Percentiles rank a stretch among this genome's conserved stretches.
These are phyloP conservation scores for Yamadazyma atlantica DNA, from an alignment of 1,139 yeast genomes.

Conservation along the genomic window DNA sequence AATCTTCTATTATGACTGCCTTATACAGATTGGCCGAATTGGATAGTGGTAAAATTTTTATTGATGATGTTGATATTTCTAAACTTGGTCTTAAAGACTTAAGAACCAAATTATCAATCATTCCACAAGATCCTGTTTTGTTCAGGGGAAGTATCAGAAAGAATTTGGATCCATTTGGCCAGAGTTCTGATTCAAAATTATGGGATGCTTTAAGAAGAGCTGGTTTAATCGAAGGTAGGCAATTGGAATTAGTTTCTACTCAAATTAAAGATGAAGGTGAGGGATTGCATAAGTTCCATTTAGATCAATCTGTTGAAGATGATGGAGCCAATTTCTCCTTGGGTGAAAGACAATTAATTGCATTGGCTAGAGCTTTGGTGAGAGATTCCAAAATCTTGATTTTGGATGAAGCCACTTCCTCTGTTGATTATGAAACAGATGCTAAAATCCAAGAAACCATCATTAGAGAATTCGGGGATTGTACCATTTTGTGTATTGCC, in stretches of 20 bases:
- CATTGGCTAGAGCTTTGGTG: conserved; percentile 43
- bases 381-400: conserved; percentile 37
- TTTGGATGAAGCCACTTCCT: conserved; percentile 44
- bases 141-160: conserved; percentile 66
- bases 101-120: conserved; percentile 62
- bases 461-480: conserved; percentile 30
- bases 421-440: conserved; percentile 46
- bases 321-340: conserved; percentile 42
- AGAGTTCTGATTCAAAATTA: conserved; percentile 49
- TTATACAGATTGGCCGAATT: conserved; percentile 88
- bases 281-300: conserved; percentile 27
- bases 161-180: conserved; percentile 67
- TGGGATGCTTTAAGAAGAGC: conserved; percentile 59
- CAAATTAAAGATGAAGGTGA: conserved; percentile 52
- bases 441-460: conserved; percentile 38
- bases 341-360: conserved; percentile 42
- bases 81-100: conserved; percentile 54
- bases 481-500: conserved; percentile 44
- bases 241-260: conserved; percentile 42
- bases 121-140: conserved; percentile 79
- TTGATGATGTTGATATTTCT: conserved; percentile 86
- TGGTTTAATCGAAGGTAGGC: conserved; percentile 49
- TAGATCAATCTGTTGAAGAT: conserved; percentile 39
- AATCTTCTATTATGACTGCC: conserved; percentile 92
- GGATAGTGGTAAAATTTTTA: conserved; percentile 71